These are phyloP conservation scores for Cyclotella cryptica DNA, from an alignment of 108 stramenopile genomes.

Conservation along the genomic window DNA sequence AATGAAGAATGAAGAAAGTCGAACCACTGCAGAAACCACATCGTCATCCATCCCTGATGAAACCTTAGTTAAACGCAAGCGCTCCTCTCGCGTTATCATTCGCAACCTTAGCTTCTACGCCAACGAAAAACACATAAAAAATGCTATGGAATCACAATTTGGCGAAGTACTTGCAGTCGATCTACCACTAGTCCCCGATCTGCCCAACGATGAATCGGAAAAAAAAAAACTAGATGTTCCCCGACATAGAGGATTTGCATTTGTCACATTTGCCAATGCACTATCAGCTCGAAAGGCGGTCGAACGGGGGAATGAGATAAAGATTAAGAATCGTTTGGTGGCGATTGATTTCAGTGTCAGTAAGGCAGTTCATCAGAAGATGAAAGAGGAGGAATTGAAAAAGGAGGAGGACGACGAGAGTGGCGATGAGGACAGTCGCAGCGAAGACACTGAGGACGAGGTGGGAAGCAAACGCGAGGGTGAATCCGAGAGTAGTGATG, in stretches of 20 bases:
- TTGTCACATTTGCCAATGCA: conserved; percentile 86
- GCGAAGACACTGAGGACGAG: conserved; percentile 32
- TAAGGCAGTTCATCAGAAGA: conserved; percentile 76
- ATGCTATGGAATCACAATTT: conserved; percentile 66
- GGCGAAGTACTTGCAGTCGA: conserved; percentile 81
- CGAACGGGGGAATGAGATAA: conserved; percentile 51
- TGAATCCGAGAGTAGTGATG: conserved; percentile 42
- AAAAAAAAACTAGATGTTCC: conserved; percentile 18
- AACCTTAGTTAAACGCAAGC: conserved; percentile 59
- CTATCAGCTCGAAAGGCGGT: conserved; percentile 64
- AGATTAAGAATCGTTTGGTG: conserved; percentile 86
- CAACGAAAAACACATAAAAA: conserved; percentile 71
- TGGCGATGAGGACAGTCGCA: conserved; percentile 35
- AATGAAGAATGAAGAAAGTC: conserved; percentile 11
- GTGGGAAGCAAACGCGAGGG: conserved; percentile 38
- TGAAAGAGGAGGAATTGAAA: conserved; percentile 45
- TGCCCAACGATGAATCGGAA: conserved; percentile 20
- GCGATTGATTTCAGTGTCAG: conserved; percentile 84
- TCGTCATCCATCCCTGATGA: conserved; percentile 8
- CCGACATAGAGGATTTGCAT: conserved; percentile 91
- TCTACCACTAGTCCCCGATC: conserved; percentile 71
- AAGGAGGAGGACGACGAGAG: conserved; percentile 19
- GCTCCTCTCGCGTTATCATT: conserved; percentile 81
- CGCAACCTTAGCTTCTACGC: conserved; percentile 92
- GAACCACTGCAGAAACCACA: conserved; percentile 17